phyloP scores from a whole-genome alignment of 345 rosid species.

The Lumnitzera littorea region DNA sequence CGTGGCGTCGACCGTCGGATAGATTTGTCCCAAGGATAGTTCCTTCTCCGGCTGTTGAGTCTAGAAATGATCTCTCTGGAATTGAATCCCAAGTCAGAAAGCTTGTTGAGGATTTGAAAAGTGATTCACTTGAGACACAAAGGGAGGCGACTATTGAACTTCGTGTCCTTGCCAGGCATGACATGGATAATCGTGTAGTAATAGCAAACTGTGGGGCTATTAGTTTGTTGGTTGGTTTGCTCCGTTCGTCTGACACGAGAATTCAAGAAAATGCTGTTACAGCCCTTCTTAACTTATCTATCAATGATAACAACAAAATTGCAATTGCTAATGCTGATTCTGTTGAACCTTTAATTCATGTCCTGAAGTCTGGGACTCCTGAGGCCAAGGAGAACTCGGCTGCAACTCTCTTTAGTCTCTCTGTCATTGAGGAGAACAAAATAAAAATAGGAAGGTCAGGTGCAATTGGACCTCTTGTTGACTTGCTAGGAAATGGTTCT shows the following conservation, averaged over 20 bases:
- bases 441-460: slow-evolving; percentile 75
- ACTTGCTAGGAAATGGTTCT: slow-evolving; percentile 72
- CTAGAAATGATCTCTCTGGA: slow-evolving; percentile 72
- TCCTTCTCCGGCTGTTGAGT: slow-evolving; percentile 53
- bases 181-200: slow-evolving; percentile 67
- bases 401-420: slow-evolving; percentile 81
- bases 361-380: slow-evolving; percentile 65
- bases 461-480: slow-evolving; percentile 80
- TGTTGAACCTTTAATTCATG: slow-evolving; percentile 68
- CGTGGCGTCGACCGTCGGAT: slow-evolving; percentile 75
- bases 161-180: slow-evolving; percentile 71
- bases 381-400: slow-evolving; percentile 93
- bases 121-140: slow-evolving; percentile 48
- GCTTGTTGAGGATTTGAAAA: slow-evolving; percentile 58
- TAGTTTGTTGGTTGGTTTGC: slow-evolving; percentile 46
- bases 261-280: slow-evolving; percentile 84
- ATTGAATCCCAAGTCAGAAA: slow-evolving; percentile 60
- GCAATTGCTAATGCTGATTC: slow-evolving; percentile 68
- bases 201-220: slow-evolving; percentile 76
- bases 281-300: slow-evolving; percentile 80
- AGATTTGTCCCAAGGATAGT: slow-evolving; percentile 64
- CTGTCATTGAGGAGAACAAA: slow-evolving; percentile 77
- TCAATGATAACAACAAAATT: slow-evolving; percentile 70
- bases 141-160: slow-evolving; percentile 52
- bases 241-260: slow-evolving; percentile 42